Evolutionary conservation across 441 rosid genomes (phyloP).

Genomic region (Viola pubescens): DNA sequence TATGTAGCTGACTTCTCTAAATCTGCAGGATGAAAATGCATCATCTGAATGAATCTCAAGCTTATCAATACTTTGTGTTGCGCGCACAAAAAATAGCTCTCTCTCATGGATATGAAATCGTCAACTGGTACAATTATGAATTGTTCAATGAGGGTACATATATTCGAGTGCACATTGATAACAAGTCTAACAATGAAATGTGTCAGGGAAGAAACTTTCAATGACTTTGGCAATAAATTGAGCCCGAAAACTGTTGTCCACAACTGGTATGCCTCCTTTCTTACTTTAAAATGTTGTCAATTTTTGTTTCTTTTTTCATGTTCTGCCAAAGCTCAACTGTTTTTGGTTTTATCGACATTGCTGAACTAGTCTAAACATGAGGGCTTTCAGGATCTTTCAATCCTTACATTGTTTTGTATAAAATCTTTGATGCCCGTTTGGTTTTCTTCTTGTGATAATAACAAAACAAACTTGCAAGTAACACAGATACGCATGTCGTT

Average conservation of each 20-base stretch:
- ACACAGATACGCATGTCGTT: too few species aligned
- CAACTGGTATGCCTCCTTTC: slow-evolving; percentile 42
- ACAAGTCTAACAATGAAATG: slow-evolving; percentile 9
- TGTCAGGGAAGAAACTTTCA: slow-evolving; percentile 84
- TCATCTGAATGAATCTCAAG: slow-evolving; percentile 39
- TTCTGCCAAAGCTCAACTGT: too few species aligned
- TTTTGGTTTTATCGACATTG: too few species aligned
- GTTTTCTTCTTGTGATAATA: too few species aligned
- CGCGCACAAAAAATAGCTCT: slow-evolving; percentile 49
- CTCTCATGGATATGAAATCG: slow-evolving; percentile 53
- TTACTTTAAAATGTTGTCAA: background rate
- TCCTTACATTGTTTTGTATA: too few species aligned
- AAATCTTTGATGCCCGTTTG: too few species aligned
- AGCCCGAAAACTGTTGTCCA: slow-evolving; percentile 62
- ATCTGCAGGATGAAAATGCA: slow-evolving; percentile 40
- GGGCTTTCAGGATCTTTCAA: too few species aligned
- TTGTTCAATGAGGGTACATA: slow-evolving; percentile 1
- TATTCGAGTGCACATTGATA: background rate
- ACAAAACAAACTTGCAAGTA: too few species aligned
- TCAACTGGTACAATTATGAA: slow-evolving; percentile 47
- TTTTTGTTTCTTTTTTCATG: too few species aligned
- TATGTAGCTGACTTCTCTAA: too few species aligned
- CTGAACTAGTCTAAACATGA: too few species aligned
- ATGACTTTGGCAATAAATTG: slow-evolving; percentile 49
- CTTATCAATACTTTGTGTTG: slow-evolving; percentile 63